These are phyloP conservation scores for Chlamydomonas sp. DNA, from an alignment of 139 green algal species.

Conservation along the genomic window DNA sequence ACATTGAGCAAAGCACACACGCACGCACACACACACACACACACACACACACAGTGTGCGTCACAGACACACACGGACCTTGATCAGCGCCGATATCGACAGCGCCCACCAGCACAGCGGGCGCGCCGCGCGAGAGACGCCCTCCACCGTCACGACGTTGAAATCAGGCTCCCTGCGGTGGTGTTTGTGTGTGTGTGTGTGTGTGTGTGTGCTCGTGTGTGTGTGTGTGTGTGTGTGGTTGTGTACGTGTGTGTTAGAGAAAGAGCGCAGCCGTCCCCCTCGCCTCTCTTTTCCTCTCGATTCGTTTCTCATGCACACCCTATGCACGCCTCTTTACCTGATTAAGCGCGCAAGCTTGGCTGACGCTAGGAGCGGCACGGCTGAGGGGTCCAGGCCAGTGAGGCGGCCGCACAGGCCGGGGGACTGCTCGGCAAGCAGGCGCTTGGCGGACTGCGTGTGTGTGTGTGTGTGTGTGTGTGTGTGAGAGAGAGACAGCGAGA, in stretches of 20 bases:
- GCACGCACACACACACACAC: neutral
- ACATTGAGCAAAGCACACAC: neutral
- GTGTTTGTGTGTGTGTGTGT: no score
- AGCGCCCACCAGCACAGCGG: conserved; percentile 37
- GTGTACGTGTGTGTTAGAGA: no score
- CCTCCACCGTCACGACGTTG: conserved; percentile 30
- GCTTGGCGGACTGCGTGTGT: conserved; percentile 8
- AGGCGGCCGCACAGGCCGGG: conserved; percentile 29
- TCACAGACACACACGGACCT: neutral
- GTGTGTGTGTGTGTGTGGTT: no score
- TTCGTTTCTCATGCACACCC: no score
- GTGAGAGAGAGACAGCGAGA: neutral
- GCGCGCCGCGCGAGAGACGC: conserved; percentile 28
- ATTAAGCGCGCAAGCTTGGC: conserved; percentile 28
- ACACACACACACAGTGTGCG: neutral
- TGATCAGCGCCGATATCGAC: conserved; percentile 25
- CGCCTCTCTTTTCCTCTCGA: no score
- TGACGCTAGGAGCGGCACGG: conserved; percentile 7
- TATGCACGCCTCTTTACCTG: no score
- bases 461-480: neutral
- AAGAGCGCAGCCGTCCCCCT: no score
- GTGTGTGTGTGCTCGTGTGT: no score
- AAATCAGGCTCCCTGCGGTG: conserved; percentile 36
- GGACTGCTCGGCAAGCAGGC: conserved; percentile 31
- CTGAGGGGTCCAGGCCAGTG: conserved; percentile 2